These are phyloP conservation scores for Cerioporus squamosus DNA, from an alignment of 1,284 basidiomycete species.

Conservation along the genomic window DNA sequence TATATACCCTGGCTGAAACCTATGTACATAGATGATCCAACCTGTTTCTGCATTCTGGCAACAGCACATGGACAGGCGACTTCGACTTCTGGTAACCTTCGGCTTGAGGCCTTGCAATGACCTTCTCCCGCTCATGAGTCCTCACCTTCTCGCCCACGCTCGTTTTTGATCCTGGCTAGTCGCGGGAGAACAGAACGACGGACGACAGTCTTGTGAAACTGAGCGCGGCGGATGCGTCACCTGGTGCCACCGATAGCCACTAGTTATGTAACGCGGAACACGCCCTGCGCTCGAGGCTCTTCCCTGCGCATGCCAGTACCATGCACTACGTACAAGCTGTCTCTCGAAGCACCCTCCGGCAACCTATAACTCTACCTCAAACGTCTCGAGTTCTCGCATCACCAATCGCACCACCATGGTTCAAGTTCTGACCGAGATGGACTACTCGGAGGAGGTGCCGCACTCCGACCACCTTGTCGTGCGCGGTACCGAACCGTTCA, in stretches of 20 bases:
- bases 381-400: not conserved
- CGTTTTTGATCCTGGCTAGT: not conserved
- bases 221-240: slow-evolving; percentile 7
- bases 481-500: slow-evolving; percentile 54
- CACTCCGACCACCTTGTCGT: slow-evolving; percentile 53
- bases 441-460: slow-evolving; percentile 45
- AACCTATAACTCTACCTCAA: not conserved
- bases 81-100: too few species aligned
- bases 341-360: not conserved
- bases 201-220: not conserved
- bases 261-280: slow-evolving; percentile 22
- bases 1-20: too few species aligned
- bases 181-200: not conserved
- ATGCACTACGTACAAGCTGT: not conserved
- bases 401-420: not conserved
- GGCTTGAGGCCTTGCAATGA: too few species aligned
- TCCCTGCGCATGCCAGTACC: slow-evolving; percentile 10
- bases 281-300: slow-evolving; percentile 3
- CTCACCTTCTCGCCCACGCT: too few species aligned
- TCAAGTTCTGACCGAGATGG: slow-evolving; percentile 35
- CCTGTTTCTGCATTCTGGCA: too few species aligned
- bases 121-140: too few species aligned
- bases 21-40: too few species aligned
- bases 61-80: too few species aligned
- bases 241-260: slow-evolving; percentile 19